A percentile compares a stretch with the other conserved stretches of the same genome.
These are phyloP conservation scores for Abelmoschus esculentus DNA, from an alignment of 345 rosid species.

Conservation along the genomic window DNA sequence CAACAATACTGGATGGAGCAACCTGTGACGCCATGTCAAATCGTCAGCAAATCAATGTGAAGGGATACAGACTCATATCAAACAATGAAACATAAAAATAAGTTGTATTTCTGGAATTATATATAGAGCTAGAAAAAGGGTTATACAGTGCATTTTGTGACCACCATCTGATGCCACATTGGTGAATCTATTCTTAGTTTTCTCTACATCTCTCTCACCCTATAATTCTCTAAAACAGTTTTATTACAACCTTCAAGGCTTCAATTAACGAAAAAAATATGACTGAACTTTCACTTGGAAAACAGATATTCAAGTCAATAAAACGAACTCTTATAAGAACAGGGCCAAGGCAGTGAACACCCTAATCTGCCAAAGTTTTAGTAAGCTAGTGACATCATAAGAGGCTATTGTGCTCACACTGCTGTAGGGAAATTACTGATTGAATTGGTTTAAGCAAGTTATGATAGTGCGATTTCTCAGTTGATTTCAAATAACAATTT, in stretches of 20 bases:
- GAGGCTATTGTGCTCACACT: not conserved
- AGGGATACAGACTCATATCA: not conserved
- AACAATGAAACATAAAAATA: constrained; percentile 4
- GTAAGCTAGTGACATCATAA: not conserved
- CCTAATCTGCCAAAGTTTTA: not conserved
- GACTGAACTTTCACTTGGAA: not conserved
- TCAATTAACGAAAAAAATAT: not conserved
- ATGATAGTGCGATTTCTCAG: not conserved
- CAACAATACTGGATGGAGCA: constrained; percentile 36
- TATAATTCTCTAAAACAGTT: not conserved
- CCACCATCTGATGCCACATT: not conserved
- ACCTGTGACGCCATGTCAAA: constrained; percentile 37
- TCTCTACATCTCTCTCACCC: not conserved
- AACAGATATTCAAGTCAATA: not conserved
- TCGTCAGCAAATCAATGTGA: constrained; percentile 11
- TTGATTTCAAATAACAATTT: constrained; percentile 4
- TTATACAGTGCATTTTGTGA: not conserved
- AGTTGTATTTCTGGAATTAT: not conserved
- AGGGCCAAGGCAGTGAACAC: not conserved
- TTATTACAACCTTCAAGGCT: not conserved
- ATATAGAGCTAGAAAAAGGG: not conserved
- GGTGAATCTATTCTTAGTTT: not conserved
- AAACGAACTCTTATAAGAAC: constrained; percentile 1
- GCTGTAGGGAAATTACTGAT: not conserved
- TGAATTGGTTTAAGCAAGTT: not conserved